Percentiles rank a stretch among this genome's conserved stretches.
These are phyloP conservation scores for Samsoniella hepiali DNA, from an alignment of 2,329 filamentous ascomycete genomes.

Conservation along the genomic window DNA sequence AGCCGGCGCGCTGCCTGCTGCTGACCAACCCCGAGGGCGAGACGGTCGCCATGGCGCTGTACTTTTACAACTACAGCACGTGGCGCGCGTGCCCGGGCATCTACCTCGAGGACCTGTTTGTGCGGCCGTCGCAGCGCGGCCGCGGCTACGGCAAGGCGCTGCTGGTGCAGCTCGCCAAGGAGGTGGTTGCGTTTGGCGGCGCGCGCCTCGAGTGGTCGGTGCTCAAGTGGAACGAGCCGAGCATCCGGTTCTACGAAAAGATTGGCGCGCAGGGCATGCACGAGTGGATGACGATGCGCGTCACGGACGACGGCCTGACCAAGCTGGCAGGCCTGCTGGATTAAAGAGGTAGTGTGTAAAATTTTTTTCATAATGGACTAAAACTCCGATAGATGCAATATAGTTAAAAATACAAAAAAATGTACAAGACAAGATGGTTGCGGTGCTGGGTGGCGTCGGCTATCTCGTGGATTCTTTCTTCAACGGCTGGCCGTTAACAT, in stretches of 20 bases:
- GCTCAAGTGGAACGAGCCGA: constrained; percentile 88
- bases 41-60: constrained; percentile 75
- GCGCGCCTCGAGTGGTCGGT: constrained; percentile 85
- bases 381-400: constrained; percentile 2
- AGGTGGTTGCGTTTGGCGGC: constrained; percentile 70
- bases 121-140: constrained; percentile 66
- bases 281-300: constrained; percentile 73
- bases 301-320: constrained; percentile 62
- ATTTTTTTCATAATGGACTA: not conserved
- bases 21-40: constrained; percentile 50
- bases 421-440: too few relatives aligned
- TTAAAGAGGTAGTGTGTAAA: not conserved
- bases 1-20: constrained; percentile 74
- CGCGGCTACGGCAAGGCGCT: constrained; percentile 77
- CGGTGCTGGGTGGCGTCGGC: not conserved
- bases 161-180: constrained; percentile 72
- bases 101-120: constrained; percentile 92
- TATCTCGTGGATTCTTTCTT: not conserved
- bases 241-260: constrained; percentile 79
- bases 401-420: constrained; percentile 5
- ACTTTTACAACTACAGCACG: constrained; percentile 94
- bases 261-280: constrained; percentile 64
- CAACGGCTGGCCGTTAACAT: constrained; percentile 27
- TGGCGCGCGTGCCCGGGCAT: constrained; percentile 87
- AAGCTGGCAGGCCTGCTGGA: constrained; percentile 52